Evolutionary conservation across 805 yeast genomes (phyloP), one percentile per base, ranked within the genome.

Genomic region (Debaryomyces maramus): DNA sequence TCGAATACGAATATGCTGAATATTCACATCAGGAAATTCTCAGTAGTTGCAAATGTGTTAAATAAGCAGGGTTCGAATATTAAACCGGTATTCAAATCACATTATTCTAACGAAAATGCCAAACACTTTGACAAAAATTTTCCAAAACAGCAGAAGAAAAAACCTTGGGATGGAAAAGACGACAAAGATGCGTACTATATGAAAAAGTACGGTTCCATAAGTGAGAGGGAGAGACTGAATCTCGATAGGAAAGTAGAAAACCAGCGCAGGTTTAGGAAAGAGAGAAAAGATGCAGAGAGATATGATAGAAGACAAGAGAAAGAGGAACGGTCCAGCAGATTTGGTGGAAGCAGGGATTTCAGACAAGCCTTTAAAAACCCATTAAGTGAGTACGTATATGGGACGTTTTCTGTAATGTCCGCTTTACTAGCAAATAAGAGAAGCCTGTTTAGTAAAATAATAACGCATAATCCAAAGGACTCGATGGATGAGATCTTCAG

Each of bases 361-460:
- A 20, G 34, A 10, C 37, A 28, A 16, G 45, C 43, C 4, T 39
- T 43, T 17, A 35, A 47, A 47, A 72, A 74, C 38, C 82, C 85
- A 0, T 55, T 79, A 24, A 60, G 73, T 35, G 96, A 88, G 53
- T 83, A 82, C 54, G 61, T 88, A 3, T 88, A 74, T 54, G 97
- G 97, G 6, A 80, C 83, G 0, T 82, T 85, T 40, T 67, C 95
- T 0, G 91, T 89, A 2, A 47, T 73, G 11, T 83, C 95, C 1
- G 95, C 88, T 0, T 64, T 89, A 42, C 56, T 63, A 15, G 75
- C 82, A 6, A 64, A 69, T 17, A 77, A 74, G 40, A 72, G 96
- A 47, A 67, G 60, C 10, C 72, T 70, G 37, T 77, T 73, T 56
- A 73, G 76, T 26, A 72, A 71, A 39, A 53, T 88, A 11, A 72